phyloP scores from a whole-genome alignment of 2,329 filamentous ascomycete species.

The Xylariaceae sp. region DNA sequence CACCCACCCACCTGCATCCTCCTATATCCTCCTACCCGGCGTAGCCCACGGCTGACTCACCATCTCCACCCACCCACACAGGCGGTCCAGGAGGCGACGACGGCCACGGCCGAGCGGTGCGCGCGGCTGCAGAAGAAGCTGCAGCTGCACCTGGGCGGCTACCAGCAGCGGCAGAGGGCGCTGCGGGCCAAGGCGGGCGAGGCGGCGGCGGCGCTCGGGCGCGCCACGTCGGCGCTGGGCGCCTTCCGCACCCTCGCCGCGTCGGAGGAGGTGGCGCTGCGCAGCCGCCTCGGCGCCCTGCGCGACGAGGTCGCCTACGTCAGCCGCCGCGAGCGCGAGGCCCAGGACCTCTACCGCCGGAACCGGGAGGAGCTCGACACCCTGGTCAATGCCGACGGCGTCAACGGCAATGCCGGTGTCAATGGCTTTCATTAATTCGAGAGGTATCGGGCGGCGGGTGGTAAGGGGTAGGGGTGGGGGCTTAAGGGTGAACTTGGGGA shows the following conservation, averaged over 20 bases:
- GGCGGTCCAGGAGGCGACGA: conserved; percentile 66
- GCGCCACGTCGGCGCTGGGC: conserved; percentile 63
- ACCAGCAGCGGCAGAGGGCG: conserved; percentile 76
- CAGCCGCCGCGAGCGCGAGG: conserved; percentile 75
- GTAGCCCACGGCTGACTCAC: too few relatives aligned
- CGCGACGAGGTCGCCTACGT: conserved; percentile 80
- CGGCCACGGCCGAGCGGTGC: conserved; percentile 66
- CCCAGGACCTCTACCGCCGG: conserved; percentile 75
- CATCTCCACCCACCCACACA: too few relatives aligned
- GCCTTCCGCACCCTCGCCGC: conserved; percentile 69
- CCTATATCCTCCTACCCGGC: too few relatives aligned
- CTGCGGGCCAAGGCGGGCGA: conserved; percentile 73
- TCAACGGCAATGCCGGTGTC: too few relatives aligned
- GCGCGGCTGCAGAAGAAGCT: conserved; percentile 93
- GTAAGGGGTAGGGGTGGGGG: too few relatives aligned
- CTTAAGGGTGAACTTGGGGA: too few relatives aligned
- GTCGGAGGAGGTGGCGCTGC: conserved; percentile 71
- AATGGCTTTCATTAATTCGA: too few relatives aligned
- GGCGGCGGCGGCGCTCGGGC: conserved; percentile 65
- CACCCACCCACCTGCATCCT: too few relatives aligned
- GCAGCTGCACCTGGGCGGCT: conserved; percentile 78
- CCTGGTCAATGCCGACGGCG: conserved; percentile 37
- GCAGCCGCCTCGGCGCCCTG: conserved; percentile 62
- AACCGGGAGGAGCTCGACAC: conserved; percentile 70
- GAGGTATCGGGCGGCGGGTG: too few relatives aligned